Conservation (phyloP, 257 asterid species). For the Plantago major region DNA sequence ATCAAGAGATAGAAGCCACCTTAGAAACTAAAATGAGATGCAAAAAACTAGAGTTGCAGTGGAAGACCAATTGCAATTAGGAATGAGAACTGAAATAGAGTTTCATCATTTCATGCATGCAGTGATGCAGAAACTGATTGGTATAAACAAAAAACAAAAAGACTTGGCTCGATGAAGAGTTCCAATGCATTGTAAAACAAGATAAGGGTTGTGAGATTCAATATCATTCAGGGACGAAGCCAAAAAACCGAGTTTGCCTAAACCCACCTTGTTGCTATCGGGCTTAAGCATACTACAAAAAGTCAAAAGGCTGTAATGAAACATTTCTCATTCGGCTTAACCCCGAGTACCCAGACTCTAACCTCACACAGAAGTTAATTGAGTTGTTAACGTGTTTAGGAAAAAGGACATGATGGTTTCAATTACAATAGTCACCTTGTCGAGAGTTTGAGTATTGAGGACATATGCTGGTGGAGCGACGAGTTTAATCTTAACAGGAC, state of each 20-base stretch:
- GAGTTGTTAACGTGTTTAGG: no score
- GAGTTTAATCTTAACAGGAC: conserved; percentile 93
- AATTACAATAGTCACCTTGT: conserved; percentile 48
- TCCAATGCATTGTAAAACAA: neutral
- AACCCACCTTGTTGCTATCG: no score
- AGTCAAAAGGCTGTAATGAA: no score
- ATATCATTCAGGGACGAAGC: no score
- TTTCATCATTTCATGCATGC: no score
- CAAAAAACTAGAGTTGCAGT: neutral
- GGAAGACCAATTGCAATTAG: neutral
- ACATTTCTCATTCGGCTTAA: no score
- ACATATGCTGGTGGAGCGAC: conserved; percentile 93
- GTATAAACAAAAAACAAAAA: no score
- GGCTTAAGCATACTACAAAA: no score
- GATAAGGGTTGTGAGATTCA: neutral
- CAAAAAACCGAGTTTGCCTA: no score
- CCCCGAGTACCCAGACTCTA: no score
- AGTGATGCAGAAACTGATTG: neutral
- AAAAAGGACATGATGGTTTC: neutral
- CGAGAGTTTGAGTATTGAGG: conserved; percentile 84
- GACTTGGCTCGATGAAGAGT: no score
- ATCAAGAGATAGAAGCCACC: conserved; percentile 8
- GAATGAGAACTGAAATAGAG: neutral
- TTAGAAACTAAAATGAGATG: conserved; percentile 5
- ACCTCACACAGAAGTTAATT: no score